Evolutionary conservation across 2,329 filamentous ascomycete genomes (phyloP).

Genomic region (Fonsecaea pugnacius): DNA sequence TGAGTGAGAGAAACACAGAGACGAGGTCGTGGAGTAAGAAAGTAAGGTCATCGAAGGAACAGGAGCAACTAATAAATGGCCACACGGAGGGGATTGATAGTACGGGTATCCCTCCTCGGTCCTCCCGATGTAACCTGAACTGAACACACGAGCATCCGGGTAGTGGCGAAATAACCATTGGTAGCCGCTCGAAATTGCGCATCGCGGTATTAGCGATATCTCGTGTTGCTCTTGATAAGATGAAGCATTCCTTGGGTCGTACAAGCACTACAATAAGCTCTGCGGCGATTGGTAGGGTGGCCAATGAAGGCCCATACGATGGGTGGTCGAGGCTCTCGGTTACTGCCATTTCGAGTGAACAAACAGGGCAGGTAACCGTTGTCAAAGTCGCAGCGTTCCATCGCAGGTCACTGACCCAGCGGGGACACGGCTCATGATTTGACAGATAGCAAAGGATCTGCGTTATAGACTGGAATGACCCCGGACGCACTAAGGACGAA

Average conservation of each 20-base stretch:
- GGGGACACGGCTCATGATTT: conserved; percentile 7
- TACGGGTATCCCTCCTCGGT: conserved; percentile 8
- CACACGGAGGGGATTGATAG: conserved; percentile 7
- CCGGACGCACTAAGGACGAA: conserved; percentile 14
- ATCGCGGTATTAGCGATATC: conserved; percentile 27
- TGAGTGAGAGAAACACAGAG: conserved; percentile 20
- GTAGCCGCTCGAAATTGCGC: conserved; percentile 22
- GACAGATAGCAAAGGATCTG: conserved; percentile 12
- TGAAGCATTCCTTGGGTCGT: conserved; percentile 12
- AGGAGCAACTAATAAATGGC: conserved; percentile 18
- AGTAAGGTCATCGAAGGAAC: conserved; percentile 16
- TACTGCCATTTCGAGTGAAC: conserved; percentile 12
- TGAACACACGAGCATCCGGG: conserved; percentile 16
- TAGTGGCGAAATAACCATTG: conserved; percentile 19
- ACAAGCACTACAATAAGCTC: conserved; percentile 24
- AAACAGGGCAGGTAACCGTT: conserved; percentile 8
- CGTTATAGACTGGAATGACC: conserved; percentile 13
- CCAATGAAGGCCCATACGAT: conserved; percentile 15
- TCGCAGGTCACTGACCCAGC: conserved; percentile 10
- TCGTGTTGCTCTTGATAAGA: conserved; percentile 20
- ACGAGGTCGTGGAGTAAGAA: conserved; percentile 21
- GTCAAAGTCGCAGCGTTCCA: conserved; percentile 23
- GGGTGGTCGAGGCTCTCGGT: conserved; percentile 11
- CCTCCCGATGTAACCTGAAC: conserved; percentile 29
- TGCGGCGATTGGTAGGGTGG: conserved; percentile 17